These are phyloP conservation scores for Mayamaea pseudoterrestris DNA, from an alignment of 108 stramenopile genomes.

Conservation along the genomic window DNA sequence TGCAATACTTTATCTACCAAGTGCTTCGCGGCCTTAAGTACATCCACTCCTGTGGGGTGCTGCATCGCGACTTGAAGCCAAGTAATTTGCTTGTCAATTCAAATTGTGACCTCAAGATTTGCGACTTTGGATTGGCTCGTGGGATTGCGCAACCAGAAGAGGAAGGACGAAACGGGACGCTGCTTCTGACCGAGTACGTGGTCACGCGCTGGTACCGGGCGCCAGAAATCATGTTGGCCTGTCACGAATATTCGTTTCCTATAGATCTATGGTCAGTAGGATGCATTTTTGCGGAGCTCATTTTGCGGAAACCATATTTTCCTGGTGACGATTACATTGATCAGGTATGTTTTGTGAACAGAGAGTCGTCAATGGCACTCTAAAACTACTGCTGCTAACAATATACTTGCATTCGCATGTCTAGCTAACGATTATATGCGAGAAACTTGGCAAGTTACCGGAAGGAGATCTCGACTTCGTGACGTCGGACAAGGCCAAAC, in stretches of 20 bases:
- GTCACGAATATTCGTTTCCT: conserved; percentile 96
- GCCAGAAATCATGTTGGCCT: conserved; percentile 99
- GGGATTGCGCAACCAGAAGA: conserved; percentile 52
- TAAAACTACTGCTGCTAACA: background rate
- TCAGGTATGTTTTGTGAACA: conserved; percentile 69
- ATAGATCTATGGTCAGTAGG: conserved; percentile 96
- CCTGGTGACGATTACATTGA: conserved; percentile 99
- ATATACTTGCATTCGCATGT: background rate
- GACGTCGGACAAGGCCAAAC: conserved; percentile 82
- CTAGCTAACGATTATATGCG: conserved; percentile 71
- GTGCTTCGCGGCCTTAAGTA: conserved; percentile 94
- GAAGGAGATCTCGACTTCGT: conserved; percentile 91
- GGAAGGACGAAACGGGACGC: conserved; percentile 36
- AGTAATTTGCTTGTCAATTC: conserved; percentile 96
- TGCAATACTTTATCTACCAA: conserved; percentile 97
- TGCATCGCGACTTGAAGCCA: conserved; percentile 97
- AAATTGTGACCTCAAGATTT: conserved; percentile 98
- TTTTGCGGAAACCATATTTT: conserved; percentile 91
- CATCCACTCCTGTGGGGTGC: conserved; percentile 96
- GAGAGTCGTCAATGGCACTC: background rate
- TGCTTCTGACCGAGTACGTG: conserved; percentile 90
- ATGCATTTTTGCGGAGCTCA: conserved; percentile 98
- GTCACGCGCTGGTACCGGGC: conserved; percentile 98
- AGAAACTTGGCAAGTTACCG: conserved; percentile 86
- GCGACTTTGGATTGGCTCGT: conserved; percentile 97